Conservation (phyloP, 1,139 yeast genomes). For the Fermentozyma sake region DNA sequence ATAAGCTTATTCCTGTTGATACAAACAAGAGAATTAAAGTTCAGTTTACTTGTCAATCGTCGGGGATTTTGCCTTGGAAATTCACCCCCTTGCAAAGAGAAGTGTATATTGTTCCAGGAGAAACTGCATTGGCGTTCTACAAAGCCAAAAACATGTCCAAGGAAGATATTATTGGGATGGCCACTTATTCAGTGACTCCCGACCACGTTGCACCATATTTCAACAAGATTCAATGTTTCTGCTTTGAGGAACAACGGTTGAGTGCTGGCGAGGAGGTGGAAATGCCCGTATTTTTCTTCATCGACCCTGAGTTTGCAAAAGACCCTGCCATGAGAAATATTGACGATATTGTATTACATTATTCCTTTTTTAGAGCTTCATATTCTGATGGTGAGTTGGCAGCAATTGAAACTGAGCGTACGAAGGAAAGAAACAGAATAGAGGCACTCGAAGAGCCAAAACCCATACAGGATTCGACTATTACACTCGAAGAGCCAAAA, state of each 20-base stretch:
- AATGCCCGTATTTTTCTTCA: constrained; percentile 97
- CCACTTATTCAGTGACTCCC: constrained; percentile 94
- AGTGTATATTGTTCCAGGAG: constrained; percentile 93
- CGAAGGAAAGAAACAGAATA: too few species aligned
- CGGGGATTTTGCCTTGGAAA: constrained; percentile 91
- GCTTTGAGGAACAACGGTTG: constrained; percentile 93
- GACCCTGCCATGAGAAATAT: constrained; percentile 92
- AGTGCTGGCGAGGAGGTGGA: constrained; percentile 97
- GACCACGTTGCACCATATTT: constrained; percentile 95
- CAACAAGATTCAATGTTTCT: constrained; percentile 95
- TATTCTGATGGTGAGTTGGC: constrained; percentile 43
- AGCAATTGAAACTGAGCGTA: too few species aligned
- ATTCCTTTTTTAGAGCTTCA: constrained; percentile 82
- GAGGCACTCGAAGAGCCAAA: too few species aligned
- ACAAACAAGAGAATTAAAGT: constrained; percentile 77
- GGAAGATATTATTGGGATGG: constrained; percentile 96
- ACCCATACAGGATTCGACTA: too few species aligned
- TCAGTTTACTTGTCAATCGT: constrained; percentile 86
- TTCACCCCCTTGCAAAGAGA: constrained; percentile 93
- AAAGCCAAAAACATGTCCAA: constrained; percentile 83
- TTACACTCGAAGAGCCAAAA: too few species aligned
- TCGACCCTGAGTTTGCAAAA: constrained; percentile 94
- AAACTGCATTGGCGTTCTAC: constrained; percentile 94
- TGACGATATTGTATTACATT: constrained; percentile 86
- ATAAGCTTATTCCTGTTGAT: constrained; percentile 83